Evolutionary conservation across 306 rosid genomes (phyloP), one percentile per base, ranked within the genome.

Genomic region (Senna tora): DNA sequence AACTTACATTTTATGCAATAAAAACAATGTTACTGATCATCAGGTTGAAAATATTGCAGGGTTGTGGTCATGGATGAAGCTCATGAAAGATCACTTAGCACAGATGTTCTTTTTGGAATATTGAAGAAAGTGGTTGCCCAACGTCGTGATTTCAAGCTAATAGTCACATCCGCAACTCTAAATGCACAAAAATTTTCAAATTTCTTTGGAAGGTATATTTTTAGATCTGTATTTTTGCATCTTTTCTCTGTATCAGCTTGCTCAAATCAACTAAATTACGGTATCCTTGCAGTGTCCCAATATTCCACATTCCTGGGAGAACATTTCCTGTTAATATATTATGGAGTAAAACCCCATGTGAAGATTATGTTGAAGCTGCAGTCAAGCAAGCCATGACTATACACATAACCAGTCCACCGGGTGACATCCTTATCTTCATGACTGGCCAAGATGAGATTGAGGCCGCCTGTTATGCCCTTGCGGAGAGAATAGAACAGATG

Each of bases 361-460:
- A 94, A 81, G 98, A 94, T 84, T 94, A 94, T 56, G 98, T 94
- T 52, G 98, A 94, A 79, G 97, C 80, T 69, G 98, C 97, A 33
- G 98, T 94, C 79, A 94, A 94, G 87, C 97, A 94, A 81, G 97
- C 97, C 52, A 94, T 94, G 96, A 86, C 97, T n/a, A 94, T 94
- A 79, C 98, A 94, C 82, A 89, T 94, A 82, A 87, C 96, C 34
- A 91, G 97, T 67, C 92, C 98, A 59, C 88, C 95, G 0, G 98
- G 98, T 73, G 98, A 94, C 81, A 89, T 94, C 69, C 98, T 94
- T 67, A 94, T 94, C 74, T 94, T 94, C 83, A 91, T 91, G 98
- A 94, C 97, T 20, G 98, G 98, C 69, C 98, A 91, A 85, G 98
- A 94, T 68, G 98, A 94, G 92, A 94, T 94, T 47, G 98, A 94